These are phyloP conservation scores for Cordyceps militaris DNA, from an alignment of 2,329 filamentous ascomycete species.

Conservation along the genomic window DNA sequence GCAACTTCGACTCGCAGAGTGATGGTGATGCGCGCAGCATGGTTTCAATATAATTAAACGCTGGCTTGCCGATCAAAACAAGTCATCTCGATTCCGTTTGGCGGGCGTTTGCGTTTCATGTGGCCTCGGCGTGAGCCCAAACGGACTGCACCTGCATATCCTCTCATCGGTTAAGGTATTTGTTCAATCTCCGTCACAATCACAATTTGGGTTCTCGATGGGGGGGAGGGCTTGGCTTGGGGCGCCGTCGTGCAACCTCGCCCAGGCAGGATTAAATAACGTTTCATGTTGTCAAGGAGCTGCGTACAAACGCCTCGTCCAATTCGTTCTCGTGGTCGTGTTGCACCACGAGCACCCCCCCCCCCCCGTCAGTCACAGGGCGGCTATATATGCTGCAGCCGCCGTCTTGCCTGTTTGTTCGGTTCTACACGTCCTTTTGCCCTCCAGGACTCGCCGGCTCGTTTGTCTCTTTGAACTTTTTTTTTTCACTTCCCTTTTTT, in stretches of 20 bases:
- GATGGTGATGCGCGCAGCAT: background rate
- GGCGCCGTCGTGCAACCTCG: too few species aligned
- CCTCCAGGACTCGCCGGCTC: background rate
- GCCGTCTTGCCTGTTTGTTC: background rate
- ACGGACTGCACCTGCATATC: too few species aligned
- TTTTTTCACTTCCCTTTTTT: background rate
- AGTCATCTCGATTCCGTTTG: too few species aligned
- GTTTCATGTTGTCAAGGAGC: background rate
- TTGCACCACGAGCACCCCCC: background rate
- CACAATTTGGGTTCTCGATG: too few species aligned
- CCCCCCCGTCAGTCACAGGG: background rate
- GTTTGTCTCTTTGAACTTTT: background rate
- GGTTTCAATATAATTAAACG: background rate
- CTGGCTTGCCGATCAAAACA: too few species aligned
- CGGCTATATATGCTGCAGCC: background rate
- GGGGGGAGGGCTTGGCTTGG: too few species aligned
- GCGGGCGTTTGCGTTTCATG: too few species aligned
- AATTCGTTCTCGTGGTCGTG: background rate
- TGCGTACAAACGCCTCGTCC: background rate
- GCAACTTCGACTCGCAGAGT: background rate
- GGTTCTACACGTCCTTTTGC: background rate
- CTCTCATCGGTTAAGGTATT: too few species aligned
- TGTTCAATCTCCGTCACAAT: too few species aligned
- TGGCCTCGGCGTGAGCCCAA: too few species aligned
- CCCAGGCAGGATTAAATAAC: background rate